Base-by-base conservation (phyloP, 2,329 filamentous ascomycete genomes). In the Cercospora janseana region DNA sequence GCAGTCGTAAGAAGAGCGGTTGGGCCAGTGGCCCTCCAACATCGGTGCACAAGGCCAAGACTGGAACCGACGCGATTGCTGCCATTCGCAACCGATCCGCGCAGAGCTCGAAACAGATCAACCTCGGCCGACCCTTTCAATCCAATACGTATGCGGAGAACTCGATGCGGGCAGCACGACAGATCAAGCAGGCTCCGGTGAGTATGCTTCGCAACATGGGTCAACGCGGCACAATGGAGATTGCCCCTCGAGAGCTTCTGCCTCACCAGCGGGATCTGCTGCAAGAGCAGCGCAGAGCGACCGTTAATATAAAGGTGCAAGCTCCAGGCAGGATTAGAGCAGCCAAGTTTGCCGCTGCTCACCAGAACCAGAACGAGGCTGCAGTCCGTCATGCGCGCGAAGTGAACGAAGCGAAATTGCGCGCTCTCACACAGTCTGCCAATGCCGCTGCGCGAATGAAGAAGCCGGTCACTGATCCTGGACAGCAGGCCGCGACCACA, bases 51-150 rank as follows among this genome's bases (percentile, higher is more conserved):
- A 37, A 34, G 24, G 51, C 56, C 4, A 56, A 54, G 46, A 56
- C 15, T 13, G 56, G 56, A 21, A 52, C 49, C 10, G 54, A 61
- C 31, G 55, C 53, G 9, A 51, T 62, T n/a, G 52, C 48, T 26
- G 55, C 54, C 28, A 57, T 62, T 26, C 59, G 58, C 16, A 52
- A 55, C 15, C 53, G 57, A 26, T 51, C 52, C 20, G 55, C 55
- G 13, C 26, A 45, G 7, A 54, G 52, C 13, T 46, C 55, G 21
- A 55, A 43, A 28, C 45, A 49, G n/a, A 52, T 51, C 18, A 32
- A 42, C 16, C 41, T 56, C 18, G 40, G 49, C 12, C 48, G 54
- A 24, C 55, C 52, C n/a, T 43, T 52, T 32, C 23, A 51, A 26
- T 29, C 48, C 21, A 42, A 42, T 24, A 13, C 18, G 12, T 12